A percentile compares a stretch with the other conserved stretches of the same genome.
These are phyloP conservation scores for Aspergillus japonicus DNA, from an alignment of 2,329 filamentous ascomycete species.

Conservation along the genomic window DNA sequence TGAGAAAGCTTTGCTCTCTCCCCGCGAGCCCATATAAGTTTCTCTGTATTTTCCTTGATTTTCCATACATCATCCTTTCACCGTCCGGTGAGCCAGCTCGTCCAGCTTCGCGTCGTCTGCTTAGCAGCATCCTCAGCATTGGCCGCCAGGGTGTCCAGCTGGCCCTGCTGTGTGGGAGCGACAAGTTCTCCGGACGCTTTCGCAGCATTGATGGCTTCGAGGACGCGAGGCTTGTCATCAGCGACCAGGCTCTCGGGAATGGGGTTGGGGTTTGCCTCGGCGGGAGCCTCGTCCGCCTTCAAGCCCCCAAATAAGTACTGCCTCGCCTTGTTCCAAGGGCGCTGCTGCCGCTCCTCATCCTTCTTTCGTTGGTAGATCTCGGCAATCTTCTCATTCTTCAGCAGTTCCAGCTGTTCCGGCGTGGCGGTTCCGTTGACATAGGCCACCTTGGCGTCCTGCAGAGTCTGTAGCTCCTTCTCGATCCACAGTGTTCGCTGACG, in stretches of 20 bases:
- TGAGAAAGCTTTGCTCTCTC: not conserved
- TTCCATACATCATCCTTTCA: slow-evolving; percentile 14
- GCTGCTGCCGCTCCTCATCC: slow-evolving; percentile 40
- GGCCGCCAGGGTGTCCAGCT: slow-evolving; percentile 36
- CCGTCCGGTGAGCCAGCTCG: slow-evolving; percentile 41
- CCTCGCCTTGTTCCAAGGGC: slow-evolving; percentile 40
- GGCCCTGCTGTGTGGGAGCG: slow-evolving; percentile 23
- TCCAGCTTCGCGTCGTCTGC: slow-evolving; percentile 39
- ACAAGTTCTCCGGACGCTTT: slow-evolving; percentile 29
- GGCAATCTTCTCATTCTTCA: slow-evolving; percentile 46
- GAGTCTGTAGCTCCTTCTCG: slow-evolving; percentile 46
- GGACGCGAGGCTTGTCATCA: slow-evolving; percentile 26
- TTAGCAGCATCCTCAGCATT: slow-evolving; percentile 39
- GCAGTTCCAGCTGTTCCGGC: slow-evolving; percentile 43
- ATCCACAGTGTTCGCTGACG: slow-evolving; percentile 63
- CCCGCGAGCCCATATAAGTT: not conserved
- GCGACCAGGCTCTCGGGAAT: slow-evolving; percentile 10
- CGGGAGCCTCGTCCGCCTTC: slow-evolving; percentile 34
- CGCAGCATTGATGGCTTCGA: slow-evolving; percentile 39
- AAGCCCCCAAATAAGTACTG: slow-evolving; percentile 40
- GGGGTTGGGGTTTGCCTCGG: slow-evolving; percentile 6
- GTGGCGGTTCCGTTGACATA: slow-evolving; percentile 41
- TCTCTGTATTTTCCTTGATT: not conserved
- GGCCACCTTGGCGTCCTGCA: slow-evolving; percentile 46
- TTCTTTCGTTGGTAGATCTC: slow-evolving; percentile 43